These are phyloP conservation scores for Diophrys sp. DNA, from an alignment of 73 alveolate species.

Conservation along the genomic window DNA sequence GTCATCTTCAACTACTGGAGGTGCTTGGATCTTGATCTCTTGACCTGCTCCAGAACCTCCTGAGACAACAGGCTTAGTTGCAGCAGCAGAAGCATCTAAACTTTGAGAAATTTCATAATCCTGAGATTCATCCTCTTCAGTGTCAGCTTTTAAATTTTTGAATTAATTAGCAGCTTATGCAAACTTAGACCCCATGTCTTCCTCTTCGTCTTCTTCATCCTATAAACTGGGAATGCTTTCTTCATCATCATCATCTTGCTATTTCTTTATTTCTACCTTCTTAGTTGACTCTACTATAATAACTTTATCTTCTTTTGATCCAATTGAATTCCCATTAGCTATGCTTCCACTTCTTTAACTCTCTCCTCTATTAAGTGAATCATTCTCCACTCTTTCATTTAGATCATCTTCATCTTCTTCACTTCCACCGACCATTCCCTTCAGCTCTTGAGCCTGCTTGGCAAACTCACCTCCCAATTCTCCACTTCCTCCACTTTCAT, in stretches of 20 bases:
- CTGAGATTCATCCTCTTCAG: neutral
- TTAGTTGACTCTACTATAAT: neutral
- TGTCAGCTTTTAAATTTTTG: too few relatives aligned
- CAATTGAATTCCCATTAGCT: neutral
- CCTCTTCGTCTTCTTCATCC: neutral
- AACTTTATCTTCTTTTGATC: neutral
- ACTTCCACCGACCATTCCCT: too few relatives aligned
- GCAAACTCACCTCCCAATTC: too few relatives aligned
- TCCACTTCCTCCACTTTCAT: too few relatives aligned
- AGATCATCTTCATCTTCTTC: too few relatives aligned
- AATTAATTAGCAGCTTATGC: neutral
- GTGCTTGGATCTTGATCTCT: too few relatives aligned
- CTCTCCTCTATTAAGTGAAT: neutral
- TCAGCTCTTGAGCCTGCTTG: too few relatives aligned
- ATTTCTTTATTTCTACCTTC: neutral
- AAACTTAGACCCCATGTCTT: neutral
- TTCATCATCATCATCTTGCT: neutral
- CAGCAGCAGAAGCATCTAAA: neutral
- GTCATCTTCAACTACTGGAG: too few relatives aligned
- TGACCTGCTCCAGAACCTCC: neutral
- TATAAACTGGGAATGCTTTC: too few relatives aligned
- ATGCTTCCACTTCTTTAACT: neutral
- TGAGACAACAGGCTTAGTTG: neutral
- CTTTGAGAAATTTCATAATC: neutral
- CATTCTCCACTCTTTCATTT: slow-evolving; percentile 1